Evolutionary conservation across 768 basidiomycete genomes (phyloP), one percentile per base, ranked within the genome.

Genomic region (Trametes villosa): DNA sequence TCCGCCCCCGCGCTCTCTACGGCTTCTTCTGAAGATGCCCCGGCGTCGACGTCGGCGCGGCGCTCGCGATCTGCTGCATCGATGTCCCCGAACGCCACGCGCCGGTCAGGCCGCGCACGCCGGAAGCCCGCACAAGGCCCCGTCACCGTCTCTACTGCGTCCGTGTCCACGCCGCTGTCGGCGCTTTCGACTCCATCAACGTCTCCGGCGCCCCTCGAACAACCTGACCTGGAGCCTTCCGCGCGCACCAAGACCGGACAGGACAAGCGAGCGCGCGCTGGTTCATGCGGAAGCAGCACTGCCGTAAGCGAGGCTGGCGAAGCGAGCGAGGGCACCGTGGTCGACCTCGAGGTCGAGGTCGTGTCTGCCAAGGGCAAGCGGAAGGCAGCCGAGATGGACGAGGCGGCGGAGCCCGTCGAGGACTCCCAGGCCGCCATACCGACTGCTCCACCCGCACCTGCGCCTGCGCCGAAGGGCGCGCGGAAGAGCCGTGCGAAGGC

Each of bases 281-380:
- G 44, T 12, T 63, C 62, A 41, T 58, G 62, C 33, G 62, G 62
- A 26, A 63, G 62, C 46, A 63, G 62, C 57, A 63, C 62, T 26
- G 62, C 62, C 6, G 62, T 63, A 27, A 63, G 62, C 62, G 62
- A 63, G 31, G 46, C 49, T 0, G 61, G 55, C 11, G 57, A 57
- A n/a, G 56, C 56, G 45, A 63, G 62, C 53, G 62, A 63, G 53
- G 62, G 62, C 9, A 63, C 62, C 1, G 62, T 59, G 9, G 62
- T 63, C 34, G 62, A 58, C 30, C 17, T 30, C 9, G 62, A 63
- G n/a, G 36, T 24, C 24, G 56, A 46, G 1, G 20, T 36, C 1
- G 31, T 27, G 13, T 30, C 50, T n/a, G 50, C 20, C 30, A 52
- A 42, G 27, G 50, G 51, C 11, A 57, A 62, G 61, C 55, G 61